Conservation (phyloP, 164 flowering plant genomes). For the Magnolia changhungtana region DNA sequence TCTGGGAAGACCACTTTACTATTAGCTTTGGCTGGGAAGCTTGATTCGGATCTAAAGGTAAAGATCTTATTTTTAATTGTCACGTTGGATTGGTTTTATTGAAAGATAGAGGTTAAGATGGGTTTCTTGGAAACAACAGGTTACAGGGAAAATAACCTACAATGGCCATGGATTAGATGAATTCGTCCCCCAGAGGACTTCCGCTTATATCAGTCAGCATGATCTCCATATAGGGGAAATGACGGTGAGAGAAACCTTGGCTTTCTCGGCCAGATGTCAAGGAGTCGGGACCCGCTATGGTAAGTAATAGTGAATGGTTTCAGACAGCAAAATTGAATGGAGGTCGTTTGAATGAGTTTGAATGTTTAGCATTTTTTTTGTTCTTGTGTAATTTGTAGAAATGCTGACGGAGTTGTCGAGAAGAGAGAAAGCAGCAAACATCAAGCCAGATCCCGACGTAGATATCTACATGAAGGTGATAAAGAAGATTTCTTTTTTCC, state of each 20-base stretch:
- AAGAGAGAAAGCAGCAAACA: constrained; percentile 26
- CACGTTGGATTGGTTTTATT: neutral
- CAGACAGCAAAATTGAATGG: neutral
- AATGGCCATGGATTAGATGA: constrained; percentile 66
- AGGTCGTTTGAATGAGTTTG: neutral
- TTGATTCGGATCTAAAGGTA: constrained; percentile 42
- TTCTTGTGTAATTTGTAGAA: constrained; percentile 11
- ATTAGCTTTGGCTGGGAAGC: constrained; percentile 42
- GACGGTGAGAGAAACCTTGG: constrained; percentile 58
- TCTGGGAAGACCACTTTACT: constrained; percentile 31
- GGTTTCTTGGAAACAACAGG: constrained; percentile 18
- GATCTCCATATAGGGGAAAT: constrained; percentile 60
- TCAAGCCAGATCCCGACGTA: constrained; percentile 32
- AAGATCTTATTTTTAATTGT: neutral
- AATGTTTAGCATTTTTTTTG: neutral
- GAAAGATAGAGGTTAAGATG: neutral
- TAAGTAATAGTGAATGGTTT: constrained; percentile 14
- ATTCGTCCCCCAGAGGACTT: constrained; percentile 63
- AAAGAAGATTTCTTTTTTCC: neutral
- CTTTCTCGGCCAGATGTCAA: constrained; percentile 62
- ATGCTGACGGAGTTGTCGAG: constrained; percentile 27
- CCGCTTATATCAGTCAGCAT: constrained; percentile 63
- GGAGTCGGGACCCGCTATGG: constrained; percentile 56
- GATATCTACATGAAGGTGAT: constrained; percentile 36
- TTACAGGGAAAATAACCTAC: constrained; percentile 51